phyloP scores from a whole-genome alignment of 140 eudicot genomes.

The Cichorium intybus region DNA sequence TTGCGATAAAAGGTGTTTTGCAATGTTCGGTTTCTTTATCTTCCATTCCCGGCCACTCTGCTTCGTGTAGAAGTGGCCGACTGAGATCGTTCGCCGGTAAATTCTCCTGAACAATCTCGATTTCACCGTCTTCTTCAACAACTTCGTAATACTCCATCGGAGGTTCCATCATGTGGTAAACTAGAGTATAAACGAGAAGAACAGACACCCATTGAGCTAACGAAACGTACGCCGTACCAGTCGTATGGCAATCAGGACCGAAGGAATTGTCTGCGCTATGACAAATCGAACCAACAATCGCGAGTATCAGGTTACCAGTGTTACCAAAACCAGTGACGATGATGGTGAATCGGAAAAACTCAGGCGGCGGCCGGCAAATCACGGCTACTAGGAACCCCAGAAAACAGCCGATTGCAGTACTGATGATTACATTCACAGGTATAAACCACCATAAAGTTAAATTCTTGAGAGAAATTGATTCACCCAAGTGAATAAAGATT shows the following conservation, averaged over 20 bases:
- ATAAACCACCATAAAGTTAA: conserved; percentile 82
- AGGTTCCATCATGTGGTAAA: conserved; percentile 94
- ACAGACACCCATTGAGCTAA: conserved; percentile 84
- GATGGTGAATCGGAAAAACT: conserved; percentile 59
- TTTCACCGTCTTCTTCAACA: conserved; percentile 41
- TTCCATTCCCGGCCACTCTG: conserved; percentile 91
- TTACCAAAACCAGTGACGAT: conserved; percentile 79
- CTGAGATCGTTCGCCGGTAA: conserved; percentile 44
- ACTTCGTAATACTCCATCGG: conserved; percentile 70
- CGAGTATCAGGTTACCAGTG: conserved; percentile 73
- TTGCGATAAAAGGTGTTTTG: conserved; percentile 70
- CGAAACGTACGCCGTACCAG: conserved; percentile 71
- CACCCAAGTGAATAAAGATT: conserved; percentile 71
- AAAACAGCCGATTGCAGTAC: conserved; percentile 53
- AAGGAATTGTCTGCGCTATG: conserved; percentile 46
- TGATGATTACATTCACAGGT: conserved; percentile 63
- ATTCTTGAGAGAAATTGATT: conserved; percentile 52
- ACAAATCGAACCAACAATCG: conserved; percentile 70
- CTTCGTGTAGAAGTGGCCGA: conserved; percentile 75
- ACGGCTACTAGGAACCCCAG: conserved; percentile 59
- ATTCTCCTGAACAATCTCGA: conserved; percentile 44
- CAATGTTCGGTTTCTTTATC: conserved; percentile 70
- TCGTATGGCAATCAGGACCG: conserved; percentile 45
- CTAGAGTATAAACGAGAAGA: conserved; percentile 68
- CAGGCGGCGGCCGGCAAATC: conserved; percentile 75